A percentile compares a stretch with the other conserved stretches of the same genome.
Conservation (phyloP, 2,329 filamentous ascomycete species). For the Chalaropsis ovoidea region DNA sequence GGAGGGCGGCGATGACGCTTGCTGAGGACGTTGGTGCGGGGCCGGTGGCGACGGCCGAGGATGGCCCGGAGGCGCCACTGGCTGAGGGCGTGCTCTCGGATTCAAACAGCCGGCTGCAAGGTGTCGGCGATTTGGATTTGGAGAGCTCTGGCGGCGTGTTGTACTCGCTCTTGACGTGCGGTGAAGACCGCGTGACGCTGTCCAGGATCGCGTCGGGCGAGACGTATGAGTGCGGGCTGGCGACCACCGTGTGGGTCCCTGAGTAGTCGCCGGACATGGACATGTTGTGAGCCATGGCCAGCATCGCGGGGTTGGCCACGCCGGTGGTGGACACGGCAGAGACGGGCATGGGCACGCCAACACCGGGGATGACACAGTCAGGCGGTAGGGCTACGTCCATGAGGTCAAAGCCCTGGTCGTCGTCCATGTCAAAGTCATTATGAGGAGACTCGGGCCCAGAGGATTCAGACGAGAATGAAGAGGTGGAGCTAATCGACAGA, state of each 20-base stretch:
- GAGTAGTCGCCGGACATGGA: slow-evolving; percentile 9
- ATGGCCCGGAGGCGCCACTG: neutral
- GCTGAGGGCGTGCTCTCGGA: slow-evolving; percentile 33
- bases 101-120: slow-evolving; percentile 40
- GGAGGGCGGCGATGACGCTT: slow-evolving; percentile 32
- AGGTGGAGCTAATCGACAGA: slow-evolving; percentile 40
- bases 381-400: slow-evolving; percentile 35
- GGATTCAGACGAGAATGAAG: slow-evolving; percentile 42
- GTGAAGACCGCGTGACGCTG: slow-evolving; percentile 27
- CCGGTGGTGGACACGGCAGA: slow-evolving; percentile 1
- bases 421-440: slow-evolving; percentile 39
- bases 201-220: slow-evolving; percentile 41
- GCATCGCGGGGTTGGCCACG: slow-evolving; percentile 28
- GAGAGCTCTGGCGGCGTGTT: slow-evolving; percentile 52
- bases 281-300: slow-evolving; percentile 29
- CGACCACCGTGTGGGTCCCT: slow-evolving; percentile 27
- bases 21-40: neutral
- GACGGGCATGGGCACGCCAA: slow-evolving; percentile 20
- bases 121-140: slow-evolving; percentile 49
- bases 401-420: slow-evolving; percentile 38
- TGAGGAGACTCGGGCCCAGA: slow-evolving; percentile 46
- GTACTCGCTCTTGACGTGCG: slow-evolving; percentile 41
- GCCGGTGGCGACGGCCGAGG: slow-evolving; percentile 21
- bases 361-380: slow-evolving; percentile 25
- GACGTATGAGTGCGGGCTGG: slow-evolving; percentile 37